Base-by-base conservation (phyloP, 345 rosid genomes). In the Arabidopsis suecica region DNA sequence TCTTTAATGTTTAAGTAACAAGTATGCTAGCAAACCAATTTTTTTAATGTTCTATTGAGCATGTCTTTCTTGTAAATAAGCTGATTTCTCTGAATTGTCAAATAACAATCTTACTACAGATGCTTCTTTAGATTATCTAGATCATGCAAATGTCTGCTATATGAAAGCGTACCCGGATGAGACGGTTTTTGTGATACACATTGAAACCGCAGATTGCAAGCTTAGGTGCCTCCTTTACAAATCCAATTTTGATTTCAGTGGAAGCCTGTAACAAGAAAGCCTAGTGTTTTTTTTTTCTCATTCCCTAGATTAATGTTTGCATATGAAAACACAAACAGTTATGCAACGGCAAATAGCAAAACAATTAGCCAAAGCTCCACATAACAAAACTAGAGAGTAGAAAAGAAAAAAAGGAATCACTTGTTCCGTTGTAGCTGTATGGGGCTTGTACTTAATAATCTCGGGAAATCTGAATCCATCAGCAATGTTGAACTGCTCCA, bases 101-200 rank as follows among this genome's bases (percentile, higher is more conserved):
- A 3, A 33, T 25, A 23, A 5, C 57, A 11, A 6, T 11, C 7
- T 62, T 37, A 14, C 60, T 16, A 14, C 34, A 71, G 37, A 11
- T 34, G 49, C 60, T 37, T 61, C 40, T 23, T 9, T 14, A 59
- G 57, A 45, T 45, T 10, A 58, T 61, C 50, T 38, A 62, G 13
- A 63, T 5, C 47, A 30, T 14, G 55, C 18, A 56, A n/a, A 3
- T 64, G 11, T 8, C 34, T 18, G 38, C 16, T 5, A 76, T 25
- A 69, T 57, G 8, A 64, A 65, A 71, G 65, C 80, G 54, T 85
- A 93, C 98, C 93, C 86, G 84, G 74, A 91, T 94, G 61, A 94
- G 93, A 79, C 97, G 96, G 87, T 94, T 94, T 76, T 69, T 76
- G 61, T 94, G 96, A 82, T 94, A 94, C 23, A 91, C 91, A 53